phyloP scores from a whole-genome alignment of 768 basidiomycete species.

The Amyloporia xantha region DNA sequence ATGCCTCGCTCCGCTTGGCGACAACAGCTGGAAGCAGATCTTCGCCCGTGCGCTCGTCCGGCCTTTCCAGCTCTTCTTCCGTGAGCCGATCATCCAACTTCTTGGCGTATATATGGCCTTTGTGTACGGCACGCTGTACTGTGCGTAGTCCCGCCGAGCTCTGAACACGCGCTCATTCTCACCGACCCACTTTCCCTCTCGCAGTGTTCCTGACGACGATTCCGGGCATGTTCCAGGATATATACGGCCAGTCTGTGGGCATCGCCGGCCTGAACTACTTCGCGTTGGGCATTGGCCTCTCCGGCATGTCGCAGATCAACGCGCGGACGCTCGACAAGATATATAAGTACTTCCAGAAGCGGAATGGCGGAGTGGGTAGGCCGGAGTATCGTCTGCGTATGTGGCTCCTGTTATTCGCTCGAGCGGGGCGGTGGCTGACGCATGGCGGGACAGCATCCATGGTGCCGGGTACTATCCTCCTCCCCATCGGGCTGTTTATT shows the following conservation, averaged over 20 bases:
- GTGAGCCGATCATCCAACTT: conserved; percentile 59
- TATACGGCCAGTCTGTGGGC: conserved; percentile 46
- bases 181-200: too few relatives aligned
- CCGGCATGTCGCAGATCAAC: conserved; percentile 42
- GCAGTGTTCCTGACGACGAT: conserved; percentile 61
- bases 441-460: conserved; percentile 39
- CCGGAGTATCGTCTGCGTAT: conserved; percentile 48
- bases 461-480: conserved; percentile 47
- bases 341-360: conserved; percentile 43
- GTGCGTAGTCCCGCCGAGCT: conserved; percentile 27
- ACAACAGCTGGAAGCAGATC: conserved; percentile 43
- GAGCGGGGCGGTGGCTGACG: too few relatives aligned
- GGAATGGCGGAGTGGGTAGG: conserved; percentile 45
- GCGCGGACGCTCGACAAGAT: conserved; percentile 50
- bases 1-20: background rate
- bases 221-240: conserved; percentile 45
- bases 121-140: conserved; percentile 54
- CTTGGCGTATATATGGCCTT: conserved; percentile 64
- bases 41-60: conserved; percentile 48
- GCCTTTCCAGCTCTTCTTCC: conserved; percentile 54
- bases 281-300: conserved; percentile 59
- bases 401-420: conserved; percentile 15
- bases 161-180: background rate
- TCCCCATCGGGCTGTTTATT: conserved; percentile 65
- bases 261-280: conserved; percentile 64